Evolutionary conservation across 2,329 filamentous ascomycete genomes (phyloP), one percentile per base, ranked within the genome.

Genomic region (Colletotrichum karsti): DNA sequence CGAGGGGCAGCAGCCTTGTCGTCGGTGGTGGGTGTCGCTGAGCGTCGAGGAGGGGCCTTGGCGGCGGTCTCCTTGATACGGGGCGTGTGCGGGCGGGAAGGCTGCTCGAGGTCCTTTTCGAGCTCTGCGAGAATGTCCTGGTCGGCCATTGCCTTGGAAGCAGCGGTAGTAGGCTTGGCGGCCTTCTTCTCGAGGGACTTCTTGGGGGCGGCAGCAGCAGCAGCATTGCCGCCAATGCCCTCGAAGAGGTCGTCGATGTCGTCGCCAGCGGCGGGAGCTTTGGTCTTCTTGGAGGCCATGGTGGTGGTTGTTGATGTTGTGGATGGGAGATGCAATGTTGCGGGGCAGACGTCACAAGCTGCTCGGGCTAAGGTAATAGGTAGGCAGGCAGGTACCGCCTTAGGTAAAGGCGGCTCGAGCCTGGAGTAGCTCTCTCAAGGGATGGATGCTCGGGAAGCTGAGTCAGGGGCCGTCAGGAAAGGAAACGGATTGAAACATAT

Each of bases 121-220:
- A 98, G 88, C 74, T 98, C 95, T 70, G 94, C 94, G 41, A 98
- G 87, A 65, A 95, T 90, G 77, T 97, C 94, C 73, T 93, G 87
- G 74, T 91, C 87, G 73, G 78, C 75, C 75, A 80, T 80, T 57
- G 81, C 75, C 77, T 87, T 87, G 72, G 83, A 79, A 60, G 83
- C 78, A 62, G 85, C 81, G 60, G 86, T 85, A 71, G 84, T 80
- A 70, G 84, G 77, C 75, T 86, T 86, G 73, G 10, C 33, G 33
- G 78, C 63, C 54, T 77, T 68, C 76, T 83, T 84, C 69, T 77
- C 58, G 66, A 78, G 71, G 18, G 82, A 71, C 76, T 89, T 89
- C 75, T 86, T 85, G 64, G 79, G 72, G n/a, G 77, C 80, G 69
- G 82, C 71, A 63, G 83, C 80, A n/a, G 77, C 80, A 69, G 82